Base-by-base conservation (phyloP, 2,329 filamentous ascomycete genomes). In the Cadophora luteo-olivacea region DNA sequence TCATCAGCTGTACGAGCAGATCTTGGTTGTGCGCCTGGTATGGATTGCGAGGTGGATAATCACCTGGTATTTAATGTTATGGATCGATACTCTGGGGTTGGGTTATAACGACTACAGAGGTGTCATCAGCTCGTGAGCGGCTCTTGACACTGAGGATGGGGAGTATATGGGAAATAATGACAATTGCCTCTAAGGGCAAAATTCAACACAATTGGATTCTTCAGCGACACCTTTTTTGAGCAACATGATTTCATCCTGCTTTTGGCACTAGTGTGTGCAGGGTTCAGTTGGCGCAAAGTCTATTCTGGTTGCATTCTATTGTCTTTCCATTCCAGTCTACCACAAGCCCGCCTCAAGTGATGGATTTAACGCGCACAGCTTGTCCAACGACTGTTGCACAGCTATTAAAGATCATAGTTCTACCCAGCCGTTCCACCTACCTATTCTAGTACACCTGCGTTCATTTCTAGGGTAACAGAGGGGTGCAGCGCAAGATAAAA, bases 31-130 rank as follows among this genome's bases (percentile, higher is more conserved):
- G 66, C 74, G 36, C 73, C 76, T 3, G 77, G 75, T 9, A 77
- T 78, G 65, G 79, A 83, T 49, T 84, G 80, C 65, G 77, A 80
- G 25, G 80, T 83, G n/a, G 77, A 81, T 62, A 83, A 83, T 70
- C 72, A 78, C 1, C 67, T 79, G 14, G 78, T 82, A 1, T 83
- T 82, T 70, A 77, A 79, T 64, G 77, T 82, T 14, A 82, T 84
- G 79, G 82, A 84, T 68, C 78, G 78, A 61, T 84, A 84, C 71
- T 75, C 78, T 1, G 75, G 74, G 55, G 65, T 70, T 64, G 70
- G 69, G 1, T 70, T 74, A 74, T 73, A 65, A 69, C 61, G 51
- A 61, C 32, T 52, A 58, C 29, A 66, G 63, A 49, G 19, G 57
- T 61, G 54, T 38, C 14, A 9, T 1, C 41, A 64, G 61, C 61